Base-by-base conservation (phyloP, 345 rosid genomes). In the Diplotaxis tenuifolia region DNA sequence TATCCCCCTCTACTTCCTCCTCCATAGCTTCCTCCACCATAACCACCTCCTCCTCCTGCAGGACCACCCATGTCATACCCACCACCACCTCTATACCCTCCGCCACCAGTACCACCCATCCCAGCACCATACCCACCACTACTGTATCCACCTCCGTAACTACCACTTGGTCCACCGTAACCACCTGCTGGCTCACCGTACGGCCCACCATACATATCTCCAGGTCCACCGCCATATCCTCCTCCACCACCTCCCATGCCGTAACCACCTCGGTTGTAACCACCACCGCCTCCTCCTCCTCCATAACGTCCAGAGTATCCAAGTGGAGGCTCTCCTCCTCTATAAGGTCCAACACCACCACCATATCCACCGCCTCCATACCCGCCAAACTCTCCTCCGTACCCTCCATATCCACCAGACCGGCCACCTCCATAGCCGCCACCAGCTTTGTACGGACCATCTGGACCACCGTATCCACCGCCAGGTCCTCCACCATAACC, bases 251-350 rank as follows among this genome's bases (percentile, higher is more conserved):
- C 88, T 67, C 90, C 90, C 60, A 84, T 52, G 8, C 85, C 85
- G 12, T 86, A 87, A 9, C 96, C 92, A 5, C 96, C 91, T 74
- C 96, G 74, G 75, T 73, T 85, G 75, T 81, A 89, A 72, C 87
- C 76, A 19, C 72, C 59, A 0, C 79, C 76, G 2, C 65, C 80
- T 4, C 90, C 96, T 58, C 79, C 82, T 50, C 90, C 96, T 58
- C 87, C 96, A 59, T 84, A 89, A 42, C 93, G 96, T 60, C 96
- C 82, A 5, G 97, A 82, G 71, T 93, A 91, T 42, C 88, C 93
- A 31, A 81, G 72, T 9, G 94, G 77, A 8, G 88, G 84, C 3
- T 90, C 96, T 68, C 93, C 98, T 70, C 97, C 98, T 70, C 97
- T 83, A 19, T 85, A 89, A 18, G 92, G 84, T 45, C 92, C 93